These are phyloP conservation scores for Xylaria hypoxylon DNA, from an alignment of 2,329 filamentous ascomycete genomes.

Conservation along the genomic window DNA sequence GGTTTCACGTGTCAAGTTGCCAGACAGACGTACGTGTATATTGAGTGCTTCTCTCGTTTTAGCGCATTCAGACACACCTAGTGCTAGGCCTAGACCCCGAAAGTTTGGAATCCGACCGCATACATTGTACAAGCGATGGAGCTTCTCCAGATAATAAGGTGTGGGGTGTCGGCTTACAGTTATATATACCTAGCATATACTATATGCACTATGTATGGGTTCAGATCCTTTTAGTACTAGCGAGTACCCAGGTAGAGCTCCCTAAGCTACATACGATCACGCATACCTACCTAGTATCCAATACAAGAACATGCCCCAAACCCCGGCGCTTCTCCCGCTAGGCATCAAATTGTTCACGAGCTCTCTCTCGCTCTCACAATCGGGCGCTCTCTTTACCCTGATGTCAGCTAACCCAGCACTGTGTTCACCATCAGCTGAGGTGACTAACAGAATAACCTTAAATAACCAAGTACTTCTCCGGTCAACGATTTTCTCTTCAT, in stretches of 20 bases:
- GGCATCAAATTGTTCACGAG: neutral
- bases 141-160: slow-evolving; percentile 1
- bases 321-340: neutral
- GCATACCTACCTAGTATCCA: neutral
- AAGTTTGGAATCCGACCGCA: neutral
- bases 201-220: neutral
- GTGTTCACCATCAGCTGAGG: neutral
- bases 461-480: neutral
- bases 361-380: neutral
- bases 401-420: slow-evolving; percentile 10
- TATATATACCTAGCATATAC: neutral
- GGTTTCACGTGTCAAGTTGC: slow-evolving; percentile 24
- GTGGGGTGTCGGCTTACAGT: neutral
- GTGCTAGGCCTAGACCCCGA: neutral
- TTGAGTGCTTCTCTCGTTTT: slow-evolving; percentile 5
- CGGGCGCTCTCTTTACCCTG: neutral
- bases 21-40: slow-evolving; percentile 13
- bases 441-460: neutral
- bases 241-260: no score
- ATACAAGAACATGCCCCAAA: neutral
- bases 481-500: neutral
- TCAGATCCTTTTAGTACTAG: neutral
- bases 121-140: neutral
- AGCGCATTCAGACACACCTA: neutral
- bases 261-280: no score